These are phyloP conservation scores for Cyberlindnera xylosilytica DNA, from an alignment of 805 yeast genomes.

Conservation along the genomic window DNA sequence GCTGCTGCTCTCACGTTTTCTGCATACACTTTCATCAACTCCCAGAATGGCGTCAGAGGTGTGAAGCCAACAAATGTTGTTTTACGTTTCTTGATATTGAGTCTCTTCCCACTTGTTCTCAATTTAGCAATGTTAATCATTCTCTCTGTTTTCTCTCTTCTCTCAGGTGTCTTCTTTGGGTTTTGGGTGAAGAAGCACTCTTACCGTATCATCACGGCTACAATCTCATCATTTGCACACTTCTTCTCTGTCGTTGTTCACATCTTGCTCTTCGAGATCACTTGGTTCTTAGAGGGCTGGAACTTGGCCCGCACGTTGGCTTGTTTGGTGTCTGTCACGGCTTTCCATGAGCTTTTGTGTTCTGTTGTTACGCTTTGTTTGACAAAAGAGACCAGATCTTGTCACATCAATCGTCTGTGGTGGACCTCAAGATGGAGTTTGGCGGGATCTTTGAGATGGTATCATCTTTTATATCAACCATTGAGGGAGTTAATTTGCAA, in stretches of 20 bases:
- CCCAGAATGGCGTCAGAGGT: constrained; percentile 75
- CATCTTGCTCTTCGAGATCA: constrained; percentile 52
- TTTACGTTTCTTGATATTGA: constrained; percentile 54
- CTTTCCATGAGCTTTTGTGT: constrained; percentile 57
- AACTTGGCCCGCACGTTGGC: constrained; percentile 55
- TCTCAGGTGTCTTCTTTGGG: constrained; percentile 32
- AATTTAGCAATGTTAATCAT: constrained; percentile 30
- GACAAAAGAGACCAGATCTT: constrained; percentile 61
- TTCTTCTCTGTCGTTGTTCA: constrained; percentile 49
- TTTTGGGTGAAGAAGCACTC: neutral
- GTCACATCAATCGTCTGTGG: constrained; percentile 64
- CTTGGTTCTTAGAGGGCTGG: constrained; percentile 71
- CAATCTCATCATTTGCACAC: constrained; percentile 58
- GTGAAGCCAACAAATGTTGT: constrained; percentile 55
- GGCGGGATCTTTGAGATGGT: constrained; percentile 65
- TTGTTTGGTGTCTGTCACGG: constrained; percentile 55
- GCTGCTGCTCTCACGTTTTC: constrained; percentile 65
- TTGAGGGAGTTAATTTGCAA: constrained; percentile 62
- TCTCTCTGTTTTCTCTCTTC: constrained; percentile 16
- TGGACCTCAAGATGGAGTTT: constrained; percentile 80
- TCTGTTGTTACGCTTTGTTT: constrained; percentile 47
- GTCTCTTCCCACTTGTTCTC: constrained; percentile 45
- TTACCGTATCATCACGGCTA: too few species aligned
- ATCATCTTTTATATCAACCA: constrained; percentile 56
- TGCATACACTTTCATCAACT: constrained; percentile 77